Conservation (phyloP, 495 filamentous ascomycete genomes). For the Wilcoxina mikolae region DNA sequence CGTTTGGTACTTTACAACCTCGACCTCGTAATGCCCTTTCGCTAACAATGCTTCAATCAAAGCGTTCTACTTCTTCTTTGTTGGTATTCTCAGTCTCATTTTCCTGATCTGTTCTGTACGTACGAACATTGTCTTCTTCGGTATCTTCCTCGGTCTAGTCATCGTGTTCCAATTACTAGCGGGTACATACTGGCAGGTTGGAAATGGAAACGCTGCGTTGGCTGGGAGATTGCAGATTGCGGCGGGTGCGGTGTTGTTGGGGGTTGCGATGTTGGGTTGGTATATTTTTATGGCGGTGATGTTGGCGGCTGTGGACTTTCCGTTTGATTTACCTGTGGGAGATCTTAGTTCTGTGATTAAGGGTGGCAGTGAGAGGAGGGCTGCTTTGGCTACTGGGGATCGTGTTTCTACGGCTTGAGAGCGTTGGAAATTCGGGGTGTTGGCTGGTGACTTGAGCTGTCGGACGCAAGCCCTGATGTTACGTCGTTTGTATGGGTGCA, state of each 20-base stretch:
- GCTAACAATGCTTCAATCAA: slow-evolving; percentile 16
- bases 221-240: background rate
- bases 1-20: background rate
- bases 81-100: slow-evolving; percentile 48
- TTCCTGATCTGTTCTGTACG: slow-evolving; percentile 55
- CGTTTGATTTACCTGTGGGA: slow-evolving; percentile 42
- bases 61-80: slow-evolving; percentile 42
- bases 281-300: slow-evolving; percentile 50
- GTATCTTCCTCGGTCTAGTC: slow-evolving; percentile 49
- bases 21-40: too few species aligned
- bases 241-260: slow-evolving; percentile 32
- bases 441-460: too few species aligned
- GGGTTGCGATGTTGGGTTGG: slow-evolving; percentile 45
- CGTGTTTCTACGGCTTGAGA: too few species aligned
- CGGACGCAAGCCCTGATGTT: too few species aligned
- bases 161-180: slow-evolving; percentile 43
- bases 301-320: slow-evolving; percentile 44
- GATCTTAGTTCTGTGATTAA: slow-evolving; percentile 33
- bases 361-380: background rate
- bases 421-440: too few species aligned
- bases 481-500: too few species aligned
- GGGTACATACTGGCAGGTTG: slow-evolving; percentile 42
- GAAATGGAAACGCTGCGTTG: slow-evolving; percentile 17
- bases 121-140: slow-evolving; percentile 52
- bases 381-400: background rate